phyloP scores from a whole-genome alignment of 352 stramenopile species.

The Phytophthora pini region DNA sequence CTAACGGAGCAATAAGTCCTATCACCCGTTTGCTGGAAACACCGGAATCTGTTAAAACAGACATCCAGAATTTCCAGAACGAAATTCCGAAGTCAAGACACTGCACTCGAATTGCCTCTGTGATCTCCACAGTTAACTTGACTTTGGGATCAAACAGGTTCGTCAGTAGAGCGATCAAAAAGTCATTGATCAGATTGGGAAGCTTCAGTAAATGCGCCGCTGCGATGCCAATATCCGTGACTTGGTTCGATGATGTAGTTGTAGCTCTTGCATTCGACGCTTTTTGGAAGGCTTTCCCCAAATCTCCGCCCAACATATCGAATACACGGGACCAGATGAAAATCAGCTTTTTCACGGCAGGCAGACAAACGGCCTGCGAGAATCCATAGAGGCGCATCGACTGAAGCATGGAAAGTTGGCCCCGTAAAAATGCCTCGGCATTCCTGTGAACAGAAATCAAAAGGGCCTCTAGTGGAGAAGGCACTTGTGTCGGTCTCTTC shows the following conservation, averaged over 20 bases:
- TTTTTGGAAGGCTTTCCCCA: conserved; percentile 44
- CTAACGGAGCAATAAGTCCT: conserved; percentile 55
- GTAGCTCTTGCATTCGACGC: conserved; percentile 25
- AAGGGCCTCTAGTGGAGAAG: conserved; percentile 68
- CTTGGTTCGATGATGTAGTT: conserved; percentile 36
- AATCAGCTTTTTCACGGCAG: conserved; percentile 76
- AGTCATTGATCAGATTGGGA: conserved; percentile 75
- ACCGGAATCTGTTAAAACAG: conserved; percentile 53
- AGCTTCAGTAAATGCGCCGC: conserved; percentile 64
- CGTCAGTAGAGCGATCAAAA: conserved; percentile 61
- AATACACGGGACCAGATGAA: conserved; percentile 82
- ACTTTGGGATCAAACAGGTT: conserved; percentile 48
- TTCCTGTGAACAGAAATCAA: conserved; percentile 75
- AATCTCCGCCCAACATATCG: conserved; percentile 52
- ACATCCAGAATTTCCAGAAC: conserved; percentile 80
- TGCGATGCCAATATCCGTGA: conserved; percentile 37
- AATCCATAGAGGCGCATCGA: conserved; percentile 73
- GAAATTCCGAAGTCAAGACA: conserved; percentile 75
- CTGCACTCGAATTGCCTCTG: conserved; percentile 64
- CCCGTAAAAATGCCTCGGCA: conserved; percentile 75
- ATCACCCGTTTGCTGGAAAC: conserved; percentile 63
- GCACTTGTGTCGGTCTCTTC: conserved; percentile 43
- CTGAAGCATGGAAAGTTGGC: conserved; percentile 73
- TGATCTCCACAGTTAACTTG: conserved; percentile 27
- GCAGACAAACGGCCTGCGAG: conserved; percentile 51